Percentiles rank a stretch among this genome's conserved stretches.
Evolutionary conservation across 2,329 filamentous ascomycete species (phyloP).

Genomic region (Calonectria henricotiae): DNA sequence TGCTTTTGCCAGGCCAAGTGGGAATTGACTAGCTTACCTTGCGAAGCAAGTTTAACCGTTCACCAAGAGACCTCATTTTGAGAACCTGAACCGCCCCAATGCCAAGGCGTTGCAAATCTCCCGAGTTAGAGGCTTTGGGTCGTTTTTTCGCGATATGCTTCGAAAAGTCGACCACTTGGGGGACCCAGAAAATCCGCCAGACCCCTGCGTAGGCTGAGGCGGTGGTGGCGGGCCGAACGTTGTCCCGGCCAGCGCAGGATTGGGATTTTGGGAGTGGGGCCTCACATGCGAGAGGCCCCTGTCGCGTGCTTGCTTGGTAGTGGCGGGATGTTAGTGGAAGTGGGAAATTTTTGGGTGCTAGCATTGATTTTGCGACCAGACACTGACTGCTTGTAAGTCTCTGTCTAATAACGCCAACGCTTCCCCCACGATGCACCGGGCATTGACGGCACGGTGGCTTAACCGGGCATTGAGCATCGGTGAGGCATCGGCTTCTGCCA

Average conservation of each 20-base stretch:
- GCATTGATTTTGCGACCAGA: conserved; percentile 38
- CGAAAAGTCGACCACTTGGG: conserved; percentile 50
- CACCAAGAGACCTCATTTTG: conserved; percentile 68
- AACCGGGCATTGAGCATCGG: conserved; percentile 62
- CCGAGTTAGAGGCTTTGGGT: conserved; percentile 33
- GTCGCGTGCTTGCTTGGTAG: conserved; percentile 32
- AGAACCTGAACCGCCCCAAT: conserved; percentile 38
- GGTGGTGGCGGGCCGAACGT: conserved; percentile 49
- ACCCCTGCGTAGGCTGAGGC: conserved; percentile 46
- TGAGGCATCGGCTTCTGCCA: conserved; percentile 57
- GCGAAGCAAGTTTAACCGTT: conserved; percentile 83
- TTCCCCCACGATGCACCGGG: conserved; percentile 62
- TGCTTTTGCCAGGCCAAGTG: conserved; percentile 8
- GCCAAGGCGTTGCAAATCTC: conserved; percentile 43
- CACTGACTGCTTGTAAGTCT: neutral
- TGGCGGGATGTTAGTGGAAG: conserved; percentile 37
- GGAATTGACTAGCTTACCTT: conserved; percentile 70
- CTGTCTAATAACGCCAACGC: conserved; percentile 28
- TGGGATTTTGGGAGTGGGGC: conserved; percentile 24
- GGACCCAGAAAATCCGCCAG: conserved; percentile 52
- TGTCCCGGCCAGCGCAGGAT: conserved; percentile 50
- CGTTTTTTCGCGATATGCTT: conserved; percentile 45
- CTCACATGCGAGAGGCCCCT: conserved; percentile 31
- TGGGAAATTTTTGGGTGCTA: conserved; percentile 49
- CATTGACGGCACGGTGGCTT: conserved; percentile 62